A percentile compares a stretch with the other conserved stretches of the same genome.
Evolutionary conservation across 2,329 filamentous ascomycete genomes (phyloP).

Genomic region (Juglanconis juglandina): DNA sequence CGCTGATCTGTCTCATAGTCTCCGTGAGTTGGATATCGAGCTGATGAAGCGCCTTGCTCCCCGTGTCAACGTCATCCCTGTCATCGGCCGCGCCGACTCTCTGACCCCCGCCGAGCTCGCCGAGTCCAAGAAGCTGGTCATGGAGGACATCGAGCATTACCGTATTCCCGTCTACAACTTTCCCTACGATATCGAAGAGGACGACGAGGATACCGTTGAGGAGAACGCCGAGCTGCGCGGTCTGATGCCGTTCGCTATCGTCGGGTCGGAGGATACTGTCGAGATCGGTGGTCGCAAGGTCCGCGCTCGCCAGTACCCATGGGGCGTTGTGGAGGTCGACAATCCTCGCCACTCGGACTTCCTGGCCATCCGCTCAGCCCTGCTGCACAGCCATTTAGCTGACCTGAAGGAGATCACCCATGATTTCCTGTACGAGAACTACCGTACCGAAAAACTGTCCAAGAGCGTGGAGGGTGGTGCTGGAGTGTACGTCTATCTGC

Average conservation of each 20-base stretch:
- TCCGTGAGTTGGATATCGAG: constrained; percentile 98
- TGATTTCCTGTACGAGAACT: constrained; percentile 99
- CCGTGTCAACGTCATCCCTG: constrained; percentile 97
- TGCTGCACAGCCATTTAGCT: constrained; percentile 95
- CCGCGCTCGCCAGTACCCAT: constrained; percentile 94
- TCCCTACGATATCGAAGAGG: constrained; percentile 98
- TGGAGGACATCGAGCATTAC: constrained; percentile 99
- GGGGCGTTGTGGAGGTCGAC: constrained; percentile 98
- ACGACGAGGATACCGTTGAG: constrained; percentile 98
- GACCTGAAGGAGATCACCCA: constrained; percentile 99
- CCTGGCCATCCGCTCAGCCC: constrained; percentile 90
- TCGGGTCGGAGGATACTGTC: constrained; percentile 91
- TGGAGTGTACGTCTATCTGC: constrained; percentile 68
- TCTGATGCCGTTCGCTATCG: constrained; percentile 98
- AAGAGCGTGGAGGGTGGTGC: constrained; percentile 95
- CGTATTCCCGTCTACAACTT: constrained; percentile 99
- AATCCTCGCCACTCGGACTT: constrained; percentile 99
- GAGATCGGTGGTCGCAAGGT: constrained; percentile 92
- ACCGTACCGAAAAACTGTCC: constrained; percentile 99
- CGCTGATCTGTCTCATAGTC: constrained; percentile 48
- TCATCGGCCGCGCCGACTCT: constrained; percentile 97
- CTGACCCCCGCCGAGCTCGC: constrained; percentile 94
- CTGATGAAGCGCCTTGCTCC: constrained; percentile 99
- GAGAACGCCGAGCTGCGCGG: constrained; percentile 97
- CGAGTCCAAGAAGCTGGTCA: constrained; percentile 99